Conservation (phyloP, 192 early-diverging fungal genomes). For the Entrophospora sp. region DNA sequence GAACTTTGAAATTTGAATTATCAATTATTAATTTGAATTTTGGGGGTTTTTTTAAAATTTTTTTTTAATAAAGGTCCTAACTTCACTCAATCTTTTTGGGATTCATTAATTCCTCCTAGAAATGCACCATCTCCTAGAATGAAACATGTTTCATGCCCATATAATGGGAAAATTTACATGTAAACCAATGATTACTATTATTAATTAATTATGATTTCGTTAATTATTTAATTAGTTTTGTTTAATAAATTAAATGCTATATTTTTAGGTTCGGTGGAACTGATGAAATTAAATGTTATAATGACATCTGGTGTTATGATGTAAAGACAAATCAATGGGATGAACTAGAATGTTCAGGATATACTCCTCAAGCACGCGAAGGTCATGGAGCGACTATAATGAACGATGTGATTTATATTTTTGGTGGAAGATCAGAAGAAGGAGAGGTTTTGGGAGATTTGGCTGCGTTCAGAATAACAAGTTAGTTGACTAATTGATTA, state of each 20-base stretch:
- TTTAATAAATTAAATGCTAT: background rate
- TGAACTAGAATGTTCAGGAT: slow-evolving; percentile 30
- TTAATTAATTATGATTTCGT: background rate
- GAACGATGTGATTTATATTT: slow-evolving; percentile 44
- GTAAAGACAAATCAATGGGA: slow-evolving; percentile 32
- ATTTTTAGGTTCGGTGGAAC: slow-evolving; percentile 45
- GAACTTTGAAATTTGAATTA: background rate
- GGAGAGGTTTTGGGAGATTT: slow-evolving; percentile 39
- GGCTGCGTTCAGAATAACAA: slow-evolving; percentile 42
- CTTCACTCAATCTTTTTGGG: background rate
- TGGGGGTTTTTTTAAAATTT: background rate
- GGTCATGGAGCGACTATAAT: slow-evolving; percentile 27
- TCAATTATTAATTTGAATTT: background rate
- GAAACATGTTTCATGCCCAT: slow-evolving; percentile 2
- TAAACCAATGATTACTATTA: background rate
- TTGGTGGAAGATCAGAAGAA: slow-evolving; percentile 39
- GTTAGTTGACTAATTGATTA: no score
- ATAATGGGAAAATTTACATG: slow-evolving; percentile 18
- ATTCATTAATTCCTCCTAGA: background rate
- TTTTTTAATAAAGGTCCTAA: background rate
- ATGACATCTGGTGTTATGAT: slow-evolving; percentile 51
- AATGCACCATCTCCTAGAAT: background rate
- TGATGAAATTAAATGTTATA: slow-evolving; percentile 38
- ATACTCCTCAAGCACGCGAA: slow-evolving; percentile 37
- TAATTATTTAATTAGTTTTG: no score